Evolutionary conservation across 1,284 basidiomycete species (phyloP).

Genomic region (Xanthoconium separans): DNA sequence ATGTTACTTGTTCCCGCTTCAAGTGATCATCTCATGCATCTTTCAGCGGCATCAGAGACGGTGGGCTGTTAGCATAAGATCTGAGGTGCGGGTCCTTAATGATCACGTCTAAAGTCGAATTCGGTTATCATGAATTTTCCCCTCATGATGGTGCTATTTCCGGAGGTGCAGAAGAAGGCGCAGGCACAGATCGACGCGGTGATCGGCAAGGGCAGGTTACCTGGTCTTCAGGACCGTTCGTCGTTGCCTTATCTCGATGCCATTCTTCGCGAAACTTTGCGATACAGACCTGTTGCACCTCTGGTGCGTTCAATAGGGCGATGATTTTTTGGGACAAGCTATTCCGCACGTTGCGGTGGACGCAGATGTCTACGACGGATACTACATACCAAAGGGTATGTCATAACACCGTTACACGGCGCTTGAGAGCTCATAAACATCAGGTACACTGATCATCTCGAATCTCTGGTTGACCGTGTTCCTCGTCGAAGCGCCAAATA

Average conservation of each 20-base stretch:
- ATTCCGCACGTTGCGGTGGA: conserved; percentile 13
- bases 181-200: conserved; percentile 18
- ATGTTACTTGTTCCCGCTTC: not conserved
- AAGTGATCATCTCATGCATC: not conserved
- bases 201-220: conserved; percentile 10
- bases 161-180: conserved; percentile 14
- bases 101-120: conserved; percentile 9
- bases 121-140: conserved; percentile 13
- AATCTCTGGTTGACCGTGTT: conserved; percentile 14
- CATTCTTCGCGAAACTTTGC: conserved; percentile 14
- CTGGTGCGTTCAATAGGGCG: not conserved
- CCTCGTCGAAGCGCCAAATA: not conserved
- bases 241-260: conserved; percentile 16
- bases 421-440: not conserved
- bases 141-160: conserved; percentile 17
- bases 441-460: conserved; percentile 15
- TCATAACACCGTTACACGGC: not conserved
- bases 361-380: conserved; percentile 15
- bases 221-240: conserved; percentile 11
- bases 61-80: conserved; percentile 8
- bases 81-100: not conserved
- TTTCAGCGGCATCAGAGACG: conserved; percentile 18
- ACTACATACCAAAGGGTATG: conserved; percentile 18
- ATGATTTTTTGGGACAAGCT: not conserved
- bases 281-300: conserved; percentile 10